Evolutionary conservation across 2,329 filamentous ascomycete species (phyloP).

Genomic region (Trichophyton verrucosum): DNA sequence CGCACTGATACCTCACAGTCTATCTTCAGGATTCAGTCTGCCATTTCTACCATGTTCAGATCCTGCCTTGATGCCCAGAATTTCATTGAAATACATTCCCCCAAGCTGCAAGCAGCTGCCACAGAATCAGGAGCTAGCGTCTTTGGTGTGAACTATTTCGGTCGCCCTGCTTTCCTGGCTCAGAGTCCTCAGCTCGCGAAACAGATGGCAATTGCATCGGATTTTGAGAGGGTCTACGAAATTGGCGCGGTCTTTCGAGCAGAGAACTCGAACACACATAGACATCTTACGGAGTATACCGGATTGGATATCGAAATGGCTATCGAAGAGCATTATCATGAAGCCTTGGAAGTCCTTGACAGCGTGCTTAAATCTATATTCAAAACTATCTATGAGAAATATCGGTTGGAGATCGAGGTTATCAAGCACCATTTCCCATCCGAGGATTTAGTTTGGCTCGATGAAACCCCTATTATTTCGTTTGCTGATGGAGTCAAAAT

Average conservation of each 20-base stretch:
- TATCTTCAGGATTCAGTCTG: constrained; percentile 76
- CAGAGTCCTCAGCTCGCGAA: constrained; percentile 88
- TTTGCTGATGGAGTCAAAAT: constrained; percentile 71
- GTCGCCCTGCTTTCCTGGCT: constrained; percentile 70
- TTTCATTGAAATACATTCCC: constrained; percentile 89
- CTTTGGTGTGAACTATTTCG: constrained; percentile 87
- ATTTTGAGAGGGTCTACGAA: constrained; percentile 82
- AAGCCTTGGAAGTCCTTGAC: constrained; percentile 69
- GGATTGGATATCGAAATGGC: constrained; percentile 89
- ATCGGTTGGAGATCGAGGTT: constrained; percentile 60
- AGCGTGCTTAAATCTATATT: constrained; percentile 69
- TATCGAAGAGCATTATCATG: constrained; percentile 78
- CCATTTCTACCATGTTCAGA: constrained; percentile 69
- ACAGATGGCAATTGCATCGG: constrained; percentile 81
- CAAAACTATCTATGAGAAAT: constrained; percentile 55
- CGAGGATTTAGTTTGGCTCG: constrained; percentile 73
- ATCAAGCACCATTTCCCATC: constrained; percentile 78
- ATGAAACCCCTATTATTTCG: constrained; percentile 68
- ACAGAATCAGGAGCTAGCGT: constrained; percentile 87
- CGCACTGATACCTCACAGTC: constrained; percentile 76
- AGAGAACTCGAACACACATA: constrained; percentile 90
- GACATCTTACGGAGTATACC: constrained; percentile 88
- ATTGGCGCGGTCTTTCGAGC: constrained; percentile 84
- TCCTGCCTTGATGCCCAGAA: constrained; percentile 57
- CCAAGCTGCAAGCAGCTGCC: constrained; percentile 78